A percentile compares a stretch with the other conserved stretches of the same genome.
phyloP scores from a whole-genome alignment of 169 alveolate genomes.

The Babesia sp. region DNA sequence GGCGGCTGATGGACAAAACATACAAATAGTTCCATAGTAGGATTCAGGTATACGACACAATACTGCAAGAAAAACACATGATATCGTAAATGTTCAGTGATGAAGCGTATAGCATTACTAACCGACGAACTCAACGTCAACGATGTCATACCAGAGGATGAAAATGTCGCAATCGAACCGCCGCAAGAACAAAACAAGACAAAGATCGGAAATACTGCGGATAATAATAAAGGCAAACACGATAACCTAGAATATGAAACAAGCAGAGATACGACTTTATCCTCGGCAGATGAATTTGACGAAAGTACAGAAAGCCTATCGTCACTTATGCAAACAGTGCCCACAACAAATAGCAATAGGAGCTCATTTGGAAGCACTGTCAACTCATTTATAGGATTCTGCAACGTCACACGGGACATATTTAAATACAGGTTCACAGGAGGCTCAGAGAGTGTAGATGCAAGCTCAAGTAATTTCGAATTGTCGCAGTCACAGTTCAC shows the following conservation, averaged over 20 bases:
- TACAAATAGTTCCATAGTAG: background rate
- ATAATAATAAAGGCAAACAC: background rate
- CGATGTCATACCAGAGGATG: constrained; percentile 13
- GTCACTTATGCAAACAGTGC: too few relatives aligned
- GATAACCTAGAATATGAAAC: too few relatives aligned
- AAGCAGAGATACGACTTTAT: too few relatives aligned
- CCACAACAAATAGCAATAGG: too few relatives aligned
- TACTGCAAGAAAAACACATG: too few relatives aligned
- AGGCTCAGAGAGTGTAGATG: background rate
- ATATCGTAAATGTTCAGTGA: background rate
- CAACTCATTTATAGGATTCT: constrained; percentile 35
- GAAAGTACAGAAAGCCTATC: too few relatives aligned
- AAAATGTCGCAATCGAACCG: background rate
- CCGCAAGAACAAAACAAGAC: background rate
- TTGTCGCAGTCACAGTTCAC: constrained; percentile 1
- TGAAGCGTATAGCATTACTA: background rate
- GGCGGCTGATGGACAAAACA: background rate
- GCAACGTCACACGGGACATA: constrained; percentile 1
- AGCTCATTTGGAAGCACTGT: constrained; percentile 50
- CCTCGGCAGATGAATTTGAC: too few relatives aligned
- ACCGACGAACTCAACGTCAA: background rate
- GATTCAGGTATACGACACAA: too few relatives aligned
- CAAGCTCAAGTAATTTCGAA: background rate
- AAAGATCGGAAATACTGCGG: background rate
- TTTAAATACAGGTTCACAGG: background rate